Percentiles rank a stretch among this genome's conserved stretches.
phyloP scores from a whole-genome alignment of 139 green algal species.

The Auxenochlorella pyrenoidosa region DNA sequence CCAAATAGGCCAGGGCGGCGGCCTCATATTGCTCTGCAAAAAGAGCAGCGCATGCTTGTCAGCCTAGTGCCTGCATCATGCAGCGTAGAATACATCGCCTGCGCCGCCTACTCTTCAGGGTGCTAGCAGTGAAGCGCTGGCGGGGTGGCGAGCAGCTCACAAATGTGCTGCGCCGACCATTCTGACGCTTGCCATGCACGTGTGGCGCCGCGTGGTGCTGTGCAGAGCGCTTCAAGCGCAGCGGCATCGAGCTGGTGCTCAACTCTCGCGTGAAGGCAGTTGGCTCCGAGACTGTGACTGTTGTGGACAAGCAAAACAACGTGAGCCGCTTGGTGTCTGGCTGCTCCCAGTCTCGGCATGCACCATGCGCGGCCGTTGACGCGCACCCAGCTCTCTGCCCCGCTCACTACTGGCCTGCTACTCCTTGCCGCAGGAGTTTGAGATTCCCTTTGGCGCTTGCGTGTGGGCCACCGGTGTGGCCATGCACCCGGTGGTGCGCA shows the following conservation, averaged over 20 bases:
- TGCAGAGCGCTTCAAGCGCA: conserved; percentile 58
- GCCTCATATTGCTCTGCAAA: too few relatives aligned
- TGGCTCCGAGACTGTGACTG: conserved; percentile 49
- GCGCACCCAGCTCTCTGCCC: too few relatives aligned
- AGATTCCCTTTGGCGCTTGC: conserved; percentile 87
- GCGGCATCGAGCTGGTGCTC: conserved; percentile 74
- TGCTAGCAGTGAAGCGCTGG: too few relatives aligned
- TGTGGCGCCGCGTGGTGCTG: too few relatives aligned
- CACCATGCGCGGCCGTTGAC: neutral
- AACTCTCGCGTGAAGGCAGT: conserved; percentile 80
- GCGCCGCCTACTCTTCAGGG: too few relatives aligned
- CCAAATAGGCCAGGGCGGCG: too few relatives aligned
- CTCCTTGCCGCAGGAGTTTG: conserved; percentile 8
- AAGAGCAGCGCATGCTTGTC: neutral
- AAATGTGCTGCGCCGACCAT: neutral
- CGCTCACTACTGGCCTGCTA: too few relatives aligned
- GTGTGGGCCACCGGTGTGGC: conserved; percentile 93
- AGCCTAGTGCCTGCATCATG: neutral
- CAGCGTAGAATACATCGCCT: too few relatives aligned
- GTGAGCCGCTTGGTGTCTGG: neutral
- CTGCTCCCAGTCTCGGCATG: neutral
- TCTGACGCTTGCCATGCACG: too few relatives aligned
- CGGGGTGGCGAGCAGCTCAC: neutral
- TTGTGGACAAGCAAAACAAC: conserved; percentile 64
- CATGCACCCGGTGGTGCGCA: conserved; percentile 90